Evolutionary conservation across 345 rosid species (phyloP).

Genomic region (Syzygium aromaticum): DNA sequence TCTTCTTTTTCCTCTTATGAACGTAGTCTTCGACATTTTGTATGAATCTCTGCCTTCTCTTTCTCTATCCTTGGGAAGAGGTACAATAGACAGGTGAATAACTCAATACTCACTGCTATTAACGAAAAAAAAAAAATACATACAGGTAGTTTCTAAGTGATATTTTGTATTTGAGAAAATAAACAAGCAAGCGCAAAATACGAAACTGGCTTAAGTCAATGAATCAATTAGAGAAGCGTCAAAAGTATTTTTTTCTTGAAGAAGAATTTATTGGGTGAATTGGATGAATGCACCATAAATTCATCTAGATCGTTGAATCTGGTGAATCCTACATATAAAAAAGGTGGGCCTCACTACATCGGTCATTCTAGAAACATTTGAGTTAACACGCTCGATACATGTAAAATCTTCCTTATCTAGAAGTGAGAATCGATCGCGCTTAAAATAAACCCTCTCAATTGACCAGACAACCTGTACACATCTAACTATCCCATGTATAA

Average conservation of each 20-base stretch:
- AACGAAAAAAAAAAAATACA: not conserved
- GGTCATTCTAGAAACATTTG: not conserved
- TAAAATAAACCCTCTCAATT: not conserved
- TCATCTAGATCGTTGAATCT: not conserved
- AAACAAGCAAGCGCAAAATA: not conserved
- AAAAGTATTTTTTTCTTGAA: not conserved
- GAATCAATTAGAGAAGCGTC: not conserved
- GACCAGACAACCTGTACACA: not conserved
- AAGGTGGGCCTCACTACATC: not conserved
- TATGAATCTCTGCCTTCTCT: not conserved
- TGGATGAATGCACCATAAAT: not conserved
- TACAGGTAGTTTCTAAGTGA: not conserved
- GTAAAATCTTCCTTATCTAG: not conserved
- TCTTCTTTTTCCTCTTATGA: not conserved
- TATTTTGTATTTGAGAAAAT: not conserved
- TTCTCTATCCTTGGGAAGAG: not conserved
- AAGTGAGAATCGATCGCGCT: not conserved
- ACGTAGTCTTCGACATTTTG: not conserved
- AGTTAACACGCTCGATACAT: not conserved
- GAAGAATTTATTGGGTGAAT: not conserved
- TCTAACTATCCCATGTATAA: fast-evolving
- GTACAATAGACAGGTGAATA: not conserved
- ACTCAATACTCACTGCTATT: not conserved
- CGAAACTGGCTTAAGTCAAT: not conserved
- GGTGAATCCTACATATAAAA: not conserved